A percentile compares a stretch with the other conserved stretches of the same genome.
These are phyloP conservation scores for Alternaria sp. DNA, from an alignment of 2,329 filamentous ascomycete genomes.

Conservation along the genomic window DNA sequence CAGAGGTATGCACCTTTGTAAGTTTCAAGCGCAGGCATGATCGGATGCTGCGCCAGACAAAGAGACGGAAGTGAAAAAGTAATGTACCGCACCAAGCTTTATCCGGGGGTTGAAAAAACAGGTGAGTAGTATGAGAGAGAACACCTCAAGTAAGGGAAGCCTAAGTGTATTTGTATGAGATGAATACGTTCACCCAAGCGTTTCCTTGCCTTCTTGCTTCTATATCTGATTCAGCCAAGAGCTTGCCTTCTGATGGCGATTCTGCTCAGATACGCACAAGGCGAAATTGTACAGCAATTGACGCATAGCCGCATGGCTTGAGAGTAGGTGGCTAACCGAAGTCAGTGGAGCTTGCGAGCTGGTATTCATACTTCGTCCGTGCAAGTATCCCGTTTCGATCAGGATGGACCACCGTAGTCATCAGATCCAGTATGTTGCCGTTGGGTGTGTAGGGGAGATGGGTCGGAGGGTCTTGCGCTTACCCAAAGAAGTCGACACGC, in stretches of 20 bases:
- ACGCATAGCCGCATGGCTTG: neutral
- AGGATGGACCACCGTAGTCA: neutral
- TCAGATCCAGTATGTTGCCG: neutral
- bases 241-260: neutral
- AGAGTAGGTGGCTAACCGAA: neutral
- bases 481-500: slow-evolving; percentile 13
- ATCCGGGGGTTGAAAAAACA: neutral
- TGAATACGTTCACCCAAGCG: neutral
- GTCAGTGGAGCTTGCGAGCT: neutral
- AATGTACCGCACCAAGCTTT: neutral
- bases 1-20: slow-evolving; percentile 24
- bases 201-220: neutral
- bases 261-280: neutral
- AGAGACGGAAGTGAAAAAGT: neutral
- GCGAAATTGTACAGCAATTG: neutral
- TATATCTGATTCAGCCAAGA: neutral
- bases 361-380: neutral
- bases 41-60: neutral
- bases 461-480: neutral
- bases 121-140: no score
- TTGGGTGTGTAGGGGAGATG: neutral
- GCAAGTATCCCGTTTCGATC: neutral
- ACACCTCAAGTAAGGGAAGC: neutral
- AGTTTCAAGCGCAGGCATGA: slow-evolving; percentile 18
- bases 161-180: neutral